These are phyloP conservation scores for Wickerhamiella bombiphila DNA, from an alignment of 805 yeast genomes.

Conservation along the genomic window DNA sequence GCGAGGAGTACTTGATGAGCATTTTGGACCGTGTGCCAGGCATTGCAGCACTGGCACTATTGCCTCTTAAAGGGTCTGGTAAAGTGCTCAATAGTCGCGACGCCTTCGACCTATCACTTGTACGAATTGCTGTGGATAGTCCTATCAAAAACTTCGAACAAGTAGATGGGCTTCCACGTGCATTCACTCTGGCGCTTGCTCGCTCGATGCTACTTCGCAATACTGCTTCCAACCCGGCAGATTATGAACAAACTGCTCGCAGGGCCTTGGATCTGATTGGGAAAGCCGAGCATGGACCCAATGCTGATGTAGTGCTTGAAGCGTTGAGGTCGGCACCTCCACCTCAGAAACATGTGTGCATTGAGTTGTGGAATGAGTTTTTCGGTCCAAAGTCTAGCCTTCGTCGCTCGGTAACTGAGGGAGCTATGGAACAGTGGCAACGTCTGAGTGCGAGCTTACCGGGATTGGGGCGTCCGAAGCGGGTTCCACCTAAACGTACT, in stretches of 20 bases:
- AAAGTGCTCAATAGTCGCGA: not conserved
- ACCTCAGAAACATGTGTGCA: not conserved
- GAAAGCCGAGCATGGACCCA: not conserved
- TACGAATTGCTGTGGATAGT: not conserved
- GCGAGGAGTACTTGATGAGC: not conserved
- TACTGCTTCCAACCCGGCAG: not conserved
- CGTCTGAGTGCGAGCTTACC: no score
- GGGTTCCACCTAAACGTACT: no score
- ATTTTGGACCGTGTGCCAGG: slow-evolving; percentile 2
- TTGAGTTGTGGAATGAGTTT: slow-evolving; percentile 11
- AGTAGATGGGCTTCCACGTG: not conserved
- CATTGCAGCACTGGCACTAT: not conserved
- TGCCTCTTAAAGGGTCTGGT: not conserved
- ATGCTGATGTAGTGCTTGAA: not conserved
- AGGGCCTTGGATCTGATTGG: not conserved
- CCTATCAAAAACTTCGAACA: not conserved
- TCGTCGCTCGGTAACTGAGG: no score
- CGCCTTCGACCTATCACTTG: not conserved
- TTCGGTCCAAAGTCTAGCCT: no score
- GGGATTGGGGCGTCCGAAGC: no score
- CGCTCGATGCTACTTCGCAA: not conserved
- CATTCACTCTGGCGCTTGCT: not conserved
- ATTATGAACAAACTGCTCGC: not conserved
- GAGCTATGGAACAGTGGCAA: no score
- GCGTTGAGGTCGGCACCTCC: not conserved